These are phyloP conservation scores for Metschnikowia lochheadii DNA, from an alignment of 805 yeast species.

Conservation along the genomic window DNA sequence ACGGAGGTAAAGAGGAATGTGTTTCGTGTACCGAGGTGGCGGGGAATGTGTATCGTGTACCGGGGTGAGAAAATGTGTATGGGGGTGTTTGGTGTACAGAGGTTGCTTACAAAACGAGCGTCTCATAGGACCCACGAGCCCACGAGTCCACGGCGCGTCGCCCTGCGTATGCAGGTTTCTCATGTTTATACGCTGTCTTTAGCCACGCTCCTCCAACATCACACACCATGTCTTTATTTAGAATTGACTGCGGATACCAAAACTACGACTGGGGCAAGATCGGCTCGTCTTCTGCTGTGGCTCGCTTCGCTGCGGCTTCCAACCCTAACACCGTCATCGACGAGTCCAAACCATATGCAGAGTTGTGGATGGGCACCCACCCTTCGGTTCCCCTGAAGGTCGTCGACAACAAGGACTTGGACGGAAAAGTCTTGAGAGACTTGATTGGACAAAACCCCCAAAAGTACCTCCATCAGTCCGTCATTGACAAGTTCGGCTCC, in stretches of 20 bases:
- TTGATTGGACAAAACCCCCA: conserved; percentile 59
- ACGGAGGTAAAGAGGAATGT: no score
- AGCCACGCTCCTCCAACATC: neutral
- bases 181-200: neutral
- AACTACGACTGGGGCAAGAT: conserved; percentile 80
- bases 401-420: conserved; percentile 30
- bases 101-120: neutral
- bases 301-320: conserved; percentile 73
- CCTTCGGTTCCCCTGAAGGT: conserved; percentile 80
- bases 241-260: conserved; percentile 58
- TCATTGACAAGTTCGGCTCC: conserved; percentile 64
- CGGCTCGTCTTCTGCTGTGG: conserved; percentile 84
- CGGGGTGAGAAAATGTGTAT: no score
- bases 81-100: neutral
- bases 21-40: no score
- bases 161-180: neutral
- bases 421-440: conserved; percentile 60
- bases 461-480: conserved; percentile 51
- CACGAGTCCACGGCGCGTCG: neutral
- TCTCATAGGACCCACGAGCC: neutral
- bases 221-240: conserved; percentile 23
- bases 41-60: no score
- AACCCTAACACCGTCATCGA: conserved; percentile 60
- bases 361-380: conserved; percentile 99
- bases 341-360: conserved; percentile 86